phyloP scores from a whole-genome alignment of 1,284 basidiomycete genomes.

The Xerocomus amazonicus region DNA sequence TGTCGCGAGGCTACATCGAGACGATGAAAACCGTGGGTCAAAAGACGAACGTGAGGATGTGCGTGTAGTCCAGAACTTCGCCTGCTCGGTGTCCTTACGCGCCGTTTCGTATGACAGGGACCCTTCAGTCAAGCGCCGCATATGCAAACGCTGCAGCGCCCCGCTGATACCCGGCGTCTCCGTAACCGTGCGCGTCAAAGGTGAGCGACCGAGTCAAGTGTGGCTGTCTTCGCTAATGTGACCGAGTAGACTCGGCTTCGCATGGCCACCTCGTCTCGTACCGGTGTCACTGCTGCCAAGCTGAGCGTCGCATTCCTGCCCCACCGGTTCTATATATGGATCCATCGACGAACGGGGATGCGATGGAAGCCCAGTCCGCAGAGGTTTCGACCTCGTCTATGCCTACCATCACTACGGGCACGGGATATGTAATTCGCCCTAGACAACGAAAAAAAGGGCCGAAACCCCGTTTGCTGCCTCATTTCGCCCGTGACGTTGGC shows the following conservation, averaged over 20 bases:
- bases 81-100: not conserved
- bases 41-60: slow-evolving; percentile 76
- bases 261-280: slow-evolving; percentile 55
- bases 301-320: slow-evolving; percentile 58
- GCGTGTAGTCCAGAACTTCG: slow-evolving; percentile 18
- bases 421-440: not conserved
- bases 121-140: slow-evolving; percentile 70
- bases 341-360: not conserved
- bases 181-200: slow-evolving; percentile 57
- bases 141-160: slow-evolving; percentile 66
- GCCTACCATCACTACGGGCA: not conserved
- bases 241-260: slow-evolving; percentile 41
- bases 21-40: slow-evolving; percentile 69
- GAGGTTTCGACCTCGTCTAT: not conserved
- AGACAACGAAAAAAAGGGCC: slow-evolving; percentile 14
- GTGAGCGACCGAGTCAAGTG: slow-evolving; percentile 38
- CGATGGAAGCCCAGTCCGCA: not conserved
- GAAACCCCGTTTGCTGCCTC: slow-evolving; percentile 42
- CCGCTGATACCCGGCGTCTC: slow-evolving; percentile 68
- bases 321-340: slow-evolving; percentile 39
- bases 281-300: slow-evolving; percentile 52
- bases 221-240: slow-evolving; percentile 2
- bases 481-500: slow-evolving; percentile 57
- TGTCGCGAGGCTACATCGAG: slow-evolving; percentile 60
- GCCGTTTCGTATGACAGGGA: slow-evolving; percentile 49